A percentile compares a stretch with the other conserved stretches of the same genome.
Conservation (phyloP, 495 filamentous ascomycete genomes). For the Daldinia decipiens region DNA sequence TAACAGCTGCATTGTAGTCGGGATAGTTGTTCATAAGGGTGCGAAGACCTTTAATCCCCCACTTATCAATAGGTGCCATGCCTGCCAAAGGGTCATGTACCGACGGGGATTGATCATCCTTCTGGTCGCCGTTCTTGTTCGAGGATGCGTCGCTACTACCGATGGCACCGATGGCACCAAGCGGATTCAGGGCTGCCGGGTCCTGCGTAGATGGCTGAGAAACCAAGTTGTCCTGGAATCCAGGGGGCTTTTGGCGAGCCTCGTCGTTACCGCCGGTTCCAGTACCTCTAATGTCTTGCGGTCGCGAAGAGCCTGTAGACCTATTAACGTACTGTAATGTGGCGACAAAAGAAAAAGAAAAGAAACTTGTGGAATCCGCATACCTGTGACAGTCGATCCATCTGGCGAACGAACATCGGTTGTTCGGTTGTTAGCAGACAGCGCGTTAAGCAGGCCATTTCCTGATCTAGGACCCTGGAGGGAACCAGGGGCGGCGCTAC, state of each 20-base stretch:
- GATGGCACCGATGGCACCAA: constrained; percentile 61
- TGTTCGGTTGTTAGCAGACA: constrained; percentile 62
- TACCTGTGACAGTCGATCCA: constrained; percentile 43
- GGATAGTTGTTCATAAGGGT: constrained; percentile 81
- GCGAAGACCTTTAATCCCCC: constrained; percentile 81
- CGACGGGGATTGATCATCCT: constrained; percentile 48
- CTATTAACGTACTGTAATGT: constrained; percentile 11
- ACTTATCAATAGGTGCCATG: constrained; percentile 83
- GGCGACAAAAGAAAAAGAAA: background rate
- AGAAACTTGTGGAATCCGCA: background rate
- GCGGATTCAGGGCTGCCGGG: constrained; percentile 41
- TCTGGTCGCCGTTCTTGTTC: constrained; percentile 56
- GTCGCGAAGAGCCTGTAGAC: constrained; percentile 45
- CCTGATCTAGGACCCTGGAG: constrained; percentile 51
- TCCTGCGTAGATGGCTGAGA: constrained; percentile 53
- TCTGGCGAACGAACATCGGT: constrained; percentile 56
- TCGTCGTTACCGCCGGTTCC: constrained; percentile 51
- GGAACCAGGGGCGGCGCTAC: constrained; percentile 43
- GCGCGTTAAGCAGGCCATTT: constrained; percentile 68
- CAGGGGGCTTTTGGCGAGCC: constrained; percentile 53
- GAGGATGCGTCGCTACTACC: constrained; percentile 54
- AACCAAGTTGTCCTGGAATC: constrained; percentile 53
- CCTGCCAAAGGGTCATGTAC: constrained; percentile 70
- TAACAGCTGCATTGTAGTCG: constrained; percentile 77
- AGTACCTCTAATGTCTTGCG: constrained; percentile 55